Base-by-base conservation (phyloP, 2,329 filamentous ascomycete genomes). In the Penicillium sumatraense region DNA sequence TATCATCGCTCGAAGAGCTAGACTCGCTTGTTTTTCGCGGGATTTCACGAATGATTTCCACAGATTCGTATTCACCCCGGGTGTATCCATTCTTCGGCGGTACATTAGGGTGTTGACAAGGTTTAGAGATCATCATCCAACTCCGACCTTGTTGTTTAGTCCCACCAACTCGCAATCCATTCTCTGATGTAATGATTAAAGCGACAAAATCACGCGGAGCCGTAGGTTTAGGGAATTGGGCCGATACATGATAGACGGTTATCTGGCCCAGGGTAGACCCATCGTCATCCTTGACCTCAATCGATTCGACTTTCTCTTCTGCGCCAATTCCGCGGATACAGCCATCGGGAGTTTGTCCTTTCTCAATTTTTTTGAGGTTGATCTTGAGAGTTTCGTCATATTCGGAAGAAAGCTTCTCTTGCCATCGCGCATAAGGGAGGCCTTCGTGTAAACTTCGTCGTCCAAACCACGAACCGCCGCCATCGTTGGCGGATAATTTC, bases 381-480 rank as follows among this genome's bases (percentile, higher is more conserved):
- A 88, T 82, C 66, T 86, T 86, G 71, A 96, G 77, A 14, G 88
- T 91, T 74, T 93, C 89, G 0, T 83, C 80, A 71, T 97, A 95
- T 77, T 98, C 93, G 20, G 81, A 80, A 70, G 89, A 82, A 67
- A 97, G 82, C 3, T 89, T 91, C 48, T 81, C 80, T 77, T 87
- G 89, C 87, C 91, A 96, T 69, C 85, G 87, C 18, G 84, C 82
- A 71, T 96, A 96, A 0, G 86, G 81, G 18, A 96, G 72, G 0
- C 88, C 90, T 64, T 89, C 86, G 67, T 97, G 92, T 18, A 96
- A 81, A 69, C 91, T 96, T 46, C 89, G 81, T 52, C 93, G 80
- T 21, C 91, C 91, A 74, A 97, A 98, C 93, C 93, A 98, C 7
- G 89, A 82, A 2, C 93, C 93, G 61, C 88, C 88, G 33, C 91